Base-by-base conservation (phyloP, 2,329 filamentous ascomycete genomes). In the Fusarium sarcochroum region DNA sequence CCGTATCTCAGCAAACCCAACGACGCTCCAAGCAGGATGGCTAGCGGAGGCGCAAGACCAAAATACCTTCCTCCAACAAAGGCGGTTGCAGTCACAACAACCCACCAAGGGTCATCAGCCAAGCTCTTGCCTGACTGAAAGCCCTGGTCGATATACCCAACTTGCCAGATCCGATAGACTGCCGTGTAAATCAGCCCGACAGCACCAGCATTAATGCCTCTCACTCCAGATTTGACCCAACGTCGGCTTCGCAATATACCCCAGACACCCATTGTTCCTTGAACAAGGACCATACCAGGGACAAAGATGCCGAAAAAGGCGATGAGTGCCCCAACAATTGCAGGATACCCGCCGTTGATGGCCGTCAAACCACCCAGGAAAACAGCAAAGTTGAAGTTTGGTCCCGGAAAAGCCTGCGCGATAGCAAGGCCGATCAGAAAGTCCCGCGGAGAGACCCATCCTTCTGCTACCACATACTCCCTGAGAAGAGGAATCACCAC, bases 391-490 rank as follows among this genome's bases (percentile, higher is more conserved):
- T 83, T 83, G 32, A 80, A 81, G 64, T 81, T 80, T 9, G 78
- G 79, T 1, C 79, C 79, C 0, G 91, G 91, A 58, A 93, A 91
- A 0, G 89, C 85, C 76, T 93, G 91, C 18, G 89, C 90, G 53
- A 93, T 84, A 9, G 91, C 91, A 0, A 93, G 85, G 0, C 91
- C 91, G 48, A 93, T 87, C 1, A 93, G 81, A 74, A 93, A 93
- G 74, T 93, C 90, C 6, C 91, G 85, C 0, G 89, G 82, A 0
- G 85, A 87, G 0, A 93, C 90, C 90, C 90, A 93, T 8, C 89
- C 88, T 23, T 90, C 88, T 0, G 84, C 83, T 0, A 93, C 91
- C 35, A 93, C 81, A 69, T 87, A 88, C 62, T 89, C 84, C 18
- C 87, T 82, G 2, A 91, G 80, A 0, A 91, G 81, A 0, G 89